phyloP scores from a whole-genome alignment of 768 basidiomycete genomes.

The Suillus hirtellus region DNA sequence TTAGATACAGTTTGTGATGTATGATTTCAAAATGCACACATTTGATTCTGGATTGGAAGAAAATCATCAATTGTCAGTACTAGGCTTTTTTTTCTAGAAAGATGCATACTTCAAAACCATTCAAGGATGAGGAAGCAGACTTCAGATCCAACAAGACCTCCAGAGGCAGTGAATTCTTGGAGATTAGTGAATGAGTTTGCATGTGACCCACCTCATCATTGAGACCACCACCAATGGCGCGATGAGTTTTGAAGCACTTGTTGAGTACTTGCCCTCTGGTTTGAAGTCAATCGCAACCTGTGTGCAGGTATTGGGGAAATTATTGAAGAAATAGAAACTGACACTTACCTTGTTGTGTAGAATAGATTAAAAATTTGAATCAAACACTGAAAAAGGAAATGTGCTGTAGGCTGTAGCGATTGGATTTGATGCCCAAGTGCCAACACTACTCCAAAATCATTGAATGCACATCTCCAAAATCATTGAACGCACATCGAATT shows the following conservation, averaged over 20 bases:
- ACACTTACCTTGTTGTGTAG: slow-evolving; percentile 52
- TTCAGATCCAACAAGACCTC: too few species aligned
- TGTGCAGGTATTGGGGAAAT: slow-evolving; percentile 9
- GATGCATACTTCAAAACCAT: slow-evolving; percentile 89
- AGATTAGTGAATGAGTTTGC: neutral
- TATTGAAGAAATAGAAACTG: neutral
- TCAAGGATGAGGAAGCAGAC: slow-evolving; percentile 48
- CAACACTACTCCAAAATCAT: too few species aligned
- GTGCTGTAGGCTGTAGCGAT: too few species aligned
- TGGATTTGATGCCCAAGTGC: too few species aligned
- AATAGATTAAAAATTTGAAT: too few species aligned
- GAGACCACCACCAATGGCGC: slow-evolving; percentile 80
- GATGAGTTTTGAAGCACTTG: slow-evolving; percentile 82
- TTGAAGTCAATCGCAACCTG: slow-evolving; percentile 80
- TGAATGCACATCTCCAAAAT: too few species aligned
- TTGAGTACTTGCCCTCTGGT: slow-evolving; percentile 75
- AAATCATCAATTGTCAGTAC: slow-evolving; percentile 14
- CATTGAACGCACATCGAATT: too few species aligned
- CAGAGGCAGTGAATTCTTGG: too few species aligned
- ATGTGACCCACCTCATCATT: slow-evolving; percentile 54
- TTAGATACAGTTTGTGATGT: slow-evolving; percentile 18
- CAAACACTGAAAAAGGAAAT: too few species aligned
- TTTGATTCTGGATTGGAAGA: slow-evolving; percentile 63
- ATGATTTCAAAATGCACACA: slow-evolving; percentile 56
- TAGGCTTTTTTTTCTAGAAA: neutral